Evolutionary conservation across 2,329 filamentous ascomycete species (phyloP), one percentile per base, ranked within the genome.

Genomic region (Sclerotinia spermophila): DNA sequence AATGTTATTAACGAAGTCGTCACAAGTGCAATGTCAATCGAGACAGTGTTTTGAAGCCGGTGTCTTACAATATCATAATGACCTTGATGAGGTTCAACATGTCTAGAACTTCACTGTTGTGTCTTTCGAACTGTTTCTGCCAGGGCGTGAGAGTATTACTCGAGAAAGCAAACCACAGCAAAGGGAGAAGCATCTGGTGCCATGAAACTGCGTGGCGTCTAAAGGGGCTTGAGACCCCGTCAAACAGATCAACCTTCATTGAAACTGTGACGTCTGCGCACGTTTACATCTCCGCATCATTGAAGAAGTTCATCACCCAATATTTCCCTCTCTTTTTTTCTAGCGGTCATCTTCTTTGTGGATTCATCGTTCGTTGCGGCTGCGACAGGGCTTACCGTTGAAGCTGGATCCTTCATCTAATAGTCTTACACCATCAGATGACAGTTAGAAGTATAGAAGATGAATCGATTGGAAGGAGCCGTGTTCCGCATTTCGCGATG

Each of bases 141-240:
- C 27, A 56, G 27, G 48, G 17, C 19, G 30, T 35, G 13, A 30
- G 33, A 44, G 35, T 55, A 64, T 69, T 35, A 55, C 27, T 53
- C 35, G 35, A 53, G 45, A 53, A 5, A 69, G 44, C n/a, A 33
- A 11, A 45, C 33, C 51, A 67, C 7, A n/a, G 44, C n/a, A 35
- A 42, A 53, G 24, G 30, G 33, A 51, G 21, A 44, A 38, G 11
- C 27, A 42, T 27, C 27, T 56, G 35, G 21, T 65, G 40, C 68
- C 59, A 64, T 69, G 68, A 65, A 58, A 69, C 48, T 69, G 35
- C 48, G 65, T 69, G 68, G 59, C 45, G 48, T 30, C 27, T 27
- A 24, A 30, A 6, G 59, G 21, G 59, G 68, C 59, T 69, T 69
- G 68, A 69, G 48, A 69, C 59, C 53, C 44, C 60, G 27, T 59